These are phyloP conservation scores for Luffa aegyptiaca DNA, from an alignment of 306 rosid species.

Conservation along the genomic window DNA sequence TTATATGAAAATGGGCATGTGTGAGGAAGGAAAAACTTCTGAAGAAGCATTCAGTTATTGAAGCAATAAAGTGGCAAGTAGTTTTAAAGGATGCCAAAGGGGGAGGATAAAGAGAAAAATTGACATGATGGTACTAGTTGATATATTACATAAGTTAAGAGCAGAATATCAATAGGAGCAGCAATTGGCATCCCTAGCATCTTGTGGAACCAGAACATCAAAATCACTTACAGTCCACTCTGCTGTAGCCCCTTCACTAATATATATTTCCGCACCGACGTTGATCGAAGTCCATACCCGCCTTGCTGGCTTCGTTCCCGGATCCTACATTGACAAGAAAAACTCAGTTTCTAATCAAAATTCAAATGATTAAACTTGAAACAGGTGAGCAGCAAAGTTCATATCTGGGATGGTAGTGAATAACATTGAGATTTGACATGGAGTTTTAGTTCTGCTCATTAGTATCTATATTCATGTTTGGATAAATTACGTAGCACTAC, in stretches of 20 bases:
- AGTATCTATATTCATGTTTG: not conserved
- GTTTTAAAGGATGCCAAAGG: not conserved
- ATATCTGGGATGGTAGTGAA: not conserved
- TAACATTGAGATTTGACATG: not conserved
- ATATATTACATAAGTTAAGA: not conserved
- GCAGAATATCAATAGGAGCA: not conserved
- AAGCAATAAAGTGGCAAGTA: too few relatives aligned
- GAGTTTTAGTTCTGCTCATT: not conserved
- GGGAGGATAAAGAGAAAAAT: not conserved
- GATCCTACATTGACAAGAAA: conserved; percentile 22
- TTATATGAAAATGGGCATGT: too few relatives aligned
- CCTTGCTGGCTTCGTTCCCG: conserved; percentile 42
- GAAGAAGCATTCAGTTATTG: too few relatives aligned
- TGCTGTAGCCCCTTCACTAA: conserved; percentile 24
- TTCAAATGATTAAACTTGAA: not conserved
- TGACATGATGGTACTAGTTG: not conserved
- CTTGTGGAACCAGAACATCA: conserved; percentile 26
- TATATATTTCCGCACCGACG: conserved; percentile 41
- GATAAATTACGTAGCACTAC: too few relatives aligned
- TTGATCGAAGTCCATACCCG: conserved; percentile 37
- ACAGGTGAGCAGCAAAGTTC: not conserved
- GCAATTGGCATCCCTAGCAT: not conserved
- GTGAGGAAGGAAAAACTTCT: too few relatives aligned
- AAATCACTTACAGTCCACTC: conserved; percentile 48
- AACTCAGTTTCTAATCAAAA: not conserved